Evolutionary conservation across 2,329 filamentous ascomycete genomes (phyloP).

Genomic region (Pseudogymnoascus sp.): DNA sequence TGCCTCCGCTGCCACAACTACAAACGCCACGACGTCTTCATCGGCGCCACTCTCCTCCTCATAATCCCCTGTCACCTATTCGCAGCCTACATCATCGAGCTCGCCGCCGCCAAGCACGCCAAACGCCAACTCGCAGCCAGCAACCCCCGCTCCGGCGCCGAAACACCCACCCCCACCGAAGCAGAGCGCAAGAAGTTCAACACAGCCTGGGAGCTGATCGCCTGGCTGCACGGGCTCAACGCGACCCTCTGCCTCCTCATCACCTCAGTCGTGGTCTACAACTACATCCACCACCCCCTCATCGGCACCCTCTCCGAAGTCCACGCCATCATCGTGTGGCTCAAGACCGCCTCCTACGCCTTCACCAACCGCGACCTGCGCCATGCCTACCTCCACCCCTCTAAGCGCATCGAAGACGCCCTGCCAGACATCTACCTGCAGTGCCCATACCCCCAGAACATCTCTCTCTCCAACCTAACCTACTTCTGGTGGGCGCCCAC

Average conservation of each 20-base stretch:
- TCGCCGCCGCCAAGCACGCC: constrained; percentile 73
- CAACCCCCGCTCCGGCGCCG: constrained; percentile 32
- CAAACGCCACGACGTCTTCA: constrained; percentile 65
- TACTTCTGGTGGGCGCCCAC: constrained; percentile 99
- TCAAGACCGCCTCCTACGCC: constrained; percentile 93
- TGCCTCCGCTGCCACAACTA: constrained; percentile 88
- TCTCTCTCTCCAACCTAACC: constrained; percentile 76
- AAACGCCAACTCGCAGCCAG: constrained; percentile 56
- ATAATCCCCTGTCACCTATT: constrained; percentile 87
- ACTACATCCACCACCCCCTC: constrained; percentile 81
- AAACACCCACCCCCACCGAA: constrained; percentile 44
- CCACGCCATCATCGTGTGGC: constrained; percentile 90
- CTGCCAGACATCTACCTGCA: constrained; percentile 74
- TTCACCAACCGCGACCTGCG: constrained; percentile 94
- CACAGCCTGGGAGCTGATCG: constrained; percentile 71
- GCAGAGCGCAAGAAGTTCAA: constrained; percentile 59
- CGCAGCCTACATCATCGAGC: constrained; percentile 82
- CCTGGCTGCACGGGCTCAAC: constrained; percentile 75
- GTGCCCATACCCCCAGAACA: constrained; percentile 85
- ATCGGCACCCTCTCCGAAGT: constrained; percentile 87
- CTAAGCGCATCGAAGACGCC: constrained; percentile 55
- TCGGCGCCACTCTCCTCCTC: constrained; percentile 73
- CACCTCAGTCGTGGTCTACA: constrained; percentile 82
- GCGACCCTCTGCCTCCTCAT: constrained; percentile 72
- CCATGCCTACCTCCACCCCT: constrained; percentile 78